Evolutionary conservation across 768 basidiomycete species (phyloP), one percentile per base, ranked within the genome.

Genomic region (Chalciporus sphaerocephalus): DNA sequence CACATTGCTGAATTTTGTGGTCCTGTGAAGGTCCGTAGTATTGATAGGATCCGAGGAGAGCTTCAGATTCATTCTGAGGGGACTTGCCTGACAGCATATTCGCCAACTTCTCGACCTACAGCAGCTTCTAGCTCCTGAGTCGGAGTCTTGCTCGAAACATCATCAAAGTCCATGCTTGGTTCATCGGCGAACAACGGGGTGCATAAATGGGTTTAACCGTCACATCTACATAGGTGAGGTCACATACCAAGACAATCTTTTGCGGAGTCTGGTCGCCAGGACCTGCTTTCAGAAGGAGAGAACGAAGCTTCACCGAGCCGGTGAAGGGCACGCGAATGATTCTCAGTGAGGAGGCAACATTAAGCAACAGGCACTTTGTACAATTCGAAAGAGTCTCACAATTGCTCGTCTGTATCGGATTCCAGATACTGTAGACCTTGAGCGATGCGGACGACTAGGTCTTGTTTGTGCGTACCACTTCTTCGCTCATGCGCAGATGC

Each of bases 381-480:
- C 16, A 37, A 42, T 20, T 21, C 30, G n/a, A 16, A 44, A n/a
- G 22, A 22, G 38, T 50, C 74, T 56, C 64, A 90, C 89, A 96
- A 65, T 64, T 92, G 87, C 59, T 94, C 92, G 65, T 95, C 93
- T 25, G 87, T 86, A 52, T 96, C 93, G 15, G 90, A 92, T 65
- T 92, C 87, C 47, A 93, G 62, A 50, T 69, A 88, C 92, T 96
- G 25, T 18, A 44, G 25, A 15, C 24, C 5, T 54, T 45, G 39
- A 40, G 48, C 33, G 33, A 39, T 24, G 27, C 11, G 35, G 17
- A 46, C 38, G 24, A 46, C 23, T 20, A 39, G 42, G 40, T 12
- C 34, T 40, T 40, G 23, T 11, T 21, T 39, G 32, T 28, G 39
- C 75, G 54, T 59, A 92, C 92, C 69, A 74, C 69, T 23, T 68